Evolutionary conservation across 345 rosid genomes (phyloP).

Genomic region (Stellera chamaejasme): DNA sequence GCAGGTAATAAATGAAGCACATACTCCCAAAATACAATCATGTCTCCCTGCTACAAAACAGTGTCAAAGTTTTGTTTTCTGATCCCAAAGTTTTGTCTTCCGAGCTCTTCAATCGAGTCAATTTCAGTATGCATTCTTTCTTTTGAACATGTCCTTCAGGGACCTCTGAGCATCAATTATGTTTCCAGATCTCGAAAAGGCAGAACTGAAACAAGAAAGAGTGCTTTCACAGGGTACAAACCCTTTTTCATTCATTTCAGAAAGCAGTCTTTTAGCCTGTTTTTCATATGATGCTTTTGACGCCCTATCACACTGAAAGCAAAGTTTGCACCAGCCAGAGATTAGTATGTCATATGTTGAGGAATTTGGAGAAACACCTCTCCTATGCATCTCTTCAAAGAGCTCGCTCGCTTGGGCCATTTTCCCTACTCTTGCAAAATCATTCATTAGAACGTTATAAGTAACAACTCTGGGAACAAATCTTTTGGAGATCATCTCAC

Average conservation of each 20-base stretch:
- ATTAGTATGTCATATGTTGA: constrained; percentile 70
- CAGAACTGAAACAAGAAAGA: constrained; percentile 45
- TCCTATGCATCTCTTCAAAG: constrained; percentile 62
- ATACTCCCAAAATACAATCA: no score
- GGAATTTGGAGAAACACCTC: constrained; percentile 51
- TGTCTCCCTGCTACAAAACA: no score
- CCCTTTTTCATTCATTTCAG: constrained; percentile 64
- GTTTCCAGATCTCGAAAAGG: constrained; percentile 59
- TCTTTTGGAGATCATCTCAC: constrained; percentile 73
- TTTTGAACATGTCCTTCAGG: constrained; percentile 42
- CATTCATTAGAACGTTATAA: constrained; percentile 62
- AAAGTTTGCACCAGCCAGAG: constrained; percentile 59
- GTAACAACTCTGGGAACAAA: constrained; percentile 69
- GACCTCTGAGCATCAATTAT: constrained; percentile 42
- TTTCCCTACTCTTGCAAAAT: constrained; percentile 55
- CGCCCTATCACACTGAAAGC: constrained; percentile 39
- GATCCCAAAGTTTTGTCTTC: not conserved
- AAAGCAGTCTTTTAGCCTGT: constrained; percentile 51
- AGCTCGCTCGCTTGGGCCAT: constrained; percentile 78
- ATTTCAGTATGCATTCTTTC: constrained; percentile 20
- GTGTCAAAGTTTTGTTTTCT: no score
- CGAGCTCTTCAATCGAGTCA: not conserved
- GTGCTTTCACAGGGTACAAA: constrained; percentile 55
- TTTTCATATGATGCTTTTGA: constrained; percentile 35
- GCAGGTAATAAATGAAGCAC: no score